Percentiles rank a stretch among this genome's conserved stretches.
Evolutionary conservation across 176 grass and related monocot genomes (phyloP).

Genomic region (Eleusine coracana): DNA sequence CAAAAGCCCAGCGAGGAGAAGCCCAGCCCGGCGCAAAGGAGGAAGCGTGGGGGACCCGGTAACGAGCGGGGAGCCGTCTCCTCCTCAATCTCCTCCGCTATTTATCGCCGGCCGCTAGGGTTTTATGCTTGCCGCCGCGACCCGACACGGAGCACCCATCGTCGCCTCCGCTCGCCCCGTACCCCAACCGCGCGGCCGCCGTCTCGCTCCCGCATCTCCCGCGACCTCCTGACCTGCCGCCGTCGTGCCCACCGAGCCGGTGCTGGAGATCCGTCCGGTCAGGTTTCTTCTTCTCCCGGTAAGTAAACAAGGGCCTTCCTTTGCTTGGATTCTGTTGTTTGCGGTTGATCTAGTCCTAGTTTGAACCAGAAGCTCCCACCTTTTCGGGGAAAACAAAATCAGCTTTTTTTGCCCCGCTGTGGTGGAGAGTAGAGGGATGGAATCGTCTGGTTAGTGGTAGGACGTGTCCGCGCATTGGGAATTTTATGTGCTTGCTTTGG

Average conservation of each 20-base stretch:
- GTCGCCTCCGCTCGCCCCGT: background rate
- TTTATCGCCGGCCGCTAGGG: constrained; percentile 32
- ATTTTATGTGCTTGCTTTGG: background rate
- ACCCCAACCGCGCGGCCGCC: background rate
- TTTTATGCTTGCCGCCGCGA: background rate
- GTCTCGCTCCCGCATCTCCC: background rate
- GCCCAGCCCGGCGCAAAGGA: background rate
- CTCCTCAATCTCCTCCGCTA: background rate
- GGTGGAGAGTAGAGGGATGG: background rate
- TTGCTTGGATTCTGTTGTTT: background rate
- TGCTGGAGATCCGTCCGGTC: background rate
- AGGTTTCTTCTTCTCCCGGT: constrained; percentile 1
- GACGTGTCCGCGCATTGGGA: background rate
- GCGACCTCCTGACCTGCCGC: background rate
- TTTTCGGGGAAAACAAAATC: background rate
- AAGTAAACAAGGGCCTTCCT: background rate
- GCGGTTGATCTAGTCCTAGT: background rate
- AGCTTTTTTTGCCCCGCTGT: background rate
- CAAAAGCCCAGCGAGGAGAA: too few relatives aligned
- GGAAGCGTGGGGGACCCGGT: constrained; percentile 31
- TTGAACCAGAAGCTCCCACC: background rate
- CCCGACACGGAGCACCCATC: background rate
- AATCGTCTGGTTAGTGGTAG: background rate
- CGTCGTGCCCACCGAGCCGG: background rate
- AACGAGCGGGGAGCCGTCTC: background rate